phyloP scores from a whole-genome alignment of 2,329 filamentous ascomycete species.

The Penicillium sp. region DNA sequence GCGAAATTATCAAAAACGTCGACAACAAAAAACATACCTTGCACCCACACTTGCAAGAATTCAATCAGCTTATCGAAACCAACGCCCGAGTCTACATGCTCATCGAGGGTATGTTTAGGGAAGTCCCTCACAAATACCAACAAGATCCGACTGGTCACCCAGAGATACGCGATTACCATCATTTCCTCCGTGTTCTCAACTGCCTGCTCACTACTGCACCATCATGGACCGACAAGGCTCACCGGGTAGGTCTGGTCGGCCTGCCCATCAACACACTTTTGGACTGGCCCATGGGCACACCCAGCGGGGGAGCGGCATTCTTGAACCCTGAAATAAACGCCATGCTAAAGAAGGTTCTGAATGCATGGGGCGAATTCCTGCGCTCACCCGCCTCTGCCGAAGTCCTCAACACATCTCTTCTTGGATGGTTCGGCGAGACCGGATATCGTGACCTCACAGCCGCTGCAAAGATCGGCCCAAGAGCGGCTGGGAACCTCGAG shows the following conservation, averaged over 20 bases:
- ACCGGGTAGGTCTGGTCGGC: constrained; percentile 49
- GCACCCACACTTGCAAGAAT: constrained; percentile 61
- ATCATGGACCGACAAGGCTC: constrained; percentile 31
- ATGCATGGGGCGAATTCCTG: constrained; percentile 55
- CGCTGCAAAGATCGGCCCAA: constrained; percentile 23
- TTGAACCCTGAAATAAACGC: constrained; percentile 53
- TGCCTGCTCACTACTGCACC: constrained; percentile 43
- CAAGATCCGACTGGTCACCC: constrained; percentile 61
- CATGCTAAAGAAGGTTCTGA: constrained; percentile 52
- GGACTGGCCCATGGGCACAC: constrained; percentile 60
- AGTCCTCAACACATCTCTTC: constrained; percentile 43
- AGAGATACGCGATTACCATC: constrained; percentile 64
- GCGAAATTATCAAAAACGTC: constrained; percentile 54
- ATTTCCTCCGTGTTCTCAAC: constrained; percentile 67
- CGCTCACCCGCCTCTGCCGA: constrained; percentile 54
- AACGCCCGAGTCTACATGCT: constrained; percentile 66
- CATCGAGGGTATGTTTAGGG: constrained; percentile 65
- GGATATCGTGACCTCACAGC: constrained; percentile 45
- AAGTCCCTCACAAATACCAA: constrained; percentile 63
- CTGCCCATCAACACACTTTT: constrained; percentile 58
- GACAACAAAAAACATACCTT: constrained; percentile 52
- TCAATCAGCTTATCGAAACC: constrained; percentile 64
- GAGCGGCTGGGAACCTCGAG: constrained; percentile 18
- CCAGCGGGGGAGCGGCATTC: constrained; percentile 55
- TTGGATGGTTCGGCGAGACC: constrained; percentile 59